Base-by-base conservation (phyloP, 345 rosid genomes). In the Kernera saxatilis region DNA sequence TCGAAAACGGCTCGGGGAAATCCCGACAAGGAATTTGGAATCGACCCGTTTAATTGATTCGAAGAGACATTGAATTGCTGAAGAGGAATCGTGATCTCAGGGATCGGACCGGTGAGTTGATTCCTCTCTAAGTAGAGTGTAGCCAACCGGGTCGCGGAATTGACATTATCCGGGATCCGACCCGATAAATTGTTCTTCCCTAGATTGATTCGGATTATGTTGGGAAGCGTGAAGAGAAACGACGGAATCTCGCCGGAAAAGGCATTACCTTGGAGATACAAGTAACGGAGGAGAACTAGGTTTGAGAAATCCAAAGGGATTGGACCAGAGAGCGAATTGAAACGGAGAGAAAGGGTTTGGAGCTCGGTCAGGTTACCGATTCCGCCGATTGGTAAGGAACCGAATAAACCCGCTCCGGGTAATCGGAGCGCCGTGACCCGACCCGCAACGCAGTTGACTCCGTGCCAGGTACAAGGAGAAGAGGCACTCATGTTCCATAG, bases 211-310 rank as follows among this genome's bases (percentile, higher is more conserved):
- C 91, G 67, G 50, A 82, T 83, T 5, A 93, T 70, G 39, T 77
- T 88, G 21, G 76, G 80, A 15, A 91, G 65, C 8, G 80, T 45
- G 79, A 87, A 91, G 46, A 93, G 39, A 69, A 83, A 83, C 36
- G 50, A 79, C 0, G 98, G 97, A 74, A 93, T 85, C 74, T 85
- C 84, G 2, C 97, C 99, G 45, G 90, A 83, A 56, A 91, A 81
- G 11, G 39, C 5, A 69, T 94, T 94, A 6, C 89, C 93, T 21
- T 88, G 91, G 14, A 94, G 74, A 77, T 82, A 89, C 43, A 94
- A 80, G 79, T 84, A 65, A 30, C 88, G 86, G 45, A 94, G 86
- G 9, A 71, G 77, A 1, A 73, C 22, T 25, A 91, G 89, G 25
- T 78, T 74, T 1, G 82, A 76, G 45, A 94, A 83, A 78, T 91